Percentiles rank a stretch among this genome's conserved stretches.
phyloP scores from a whole-genome alignment of 768 basidiomycete genomes.

The Solioccasus polychromus region DNA sequence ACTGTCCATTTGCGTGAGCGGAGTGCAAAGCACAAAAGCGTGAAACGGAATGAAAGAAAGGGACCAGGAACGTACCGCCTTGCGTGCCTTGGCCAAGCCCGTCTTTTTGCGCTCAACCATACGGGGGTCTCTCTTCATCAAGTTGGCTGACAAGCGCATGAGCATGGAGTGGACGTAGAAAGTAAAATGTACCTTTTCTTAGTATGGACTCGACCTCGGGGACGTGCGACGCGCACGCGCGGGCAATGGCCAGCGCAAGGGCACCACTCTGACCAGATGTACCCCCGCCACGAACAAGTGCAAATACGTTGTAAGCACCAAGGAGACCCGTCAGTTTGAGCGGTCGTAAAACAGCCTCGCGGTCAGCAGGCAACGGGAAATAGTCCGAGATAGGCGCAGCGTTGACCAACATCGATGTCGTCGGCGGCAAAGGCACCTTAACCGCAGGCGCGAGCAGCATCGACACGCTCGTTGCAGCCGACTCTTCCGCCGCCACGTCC shows the following conservation, averaged over 20 bases:
- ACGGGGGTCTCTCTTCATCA: slow-evolving; percentile 88
- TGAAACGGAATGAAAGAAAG: background rate
- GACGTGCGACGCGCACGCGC: slow-evolving; percentile 69
- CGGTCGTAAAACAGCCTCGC: slow-evolving; percentile 80
- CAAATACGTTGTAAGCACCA: slow-evolving; percentile 79
- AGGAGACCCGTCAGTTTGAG: slow-evolving; percentile 79
- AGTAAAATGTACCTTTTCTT: slow-evolving; percentile 55
- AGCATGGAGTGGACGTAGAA: background rate
- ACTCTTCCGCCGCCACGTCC: background rate
- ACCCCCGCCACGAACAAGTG: slow-evolving; percentile 81
- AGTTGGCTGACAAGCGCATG: slow-evolving; percentile 55
- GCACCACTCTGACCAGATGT: slow-evolving; percentile 93
- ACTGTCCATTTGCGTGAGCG: slow-evolving; percentile 42
- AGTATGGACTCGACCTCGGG: slow-evolving; percentile 64
- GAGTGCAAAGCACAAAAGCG: background rate
- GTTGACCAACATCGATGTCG: slow-evolving; percentile 79
- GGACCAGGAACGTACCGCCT: slow-evolving; percentile 60
- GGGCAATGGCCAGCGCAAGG: slow-evolving; percentile 71
- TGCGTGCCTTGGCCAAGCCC: slow-evolving; percentile 86
- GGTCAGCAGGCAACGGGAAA: slow-evolving; percentile 72
- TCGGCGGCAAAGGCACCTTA: slow-evolving; percentile 37
- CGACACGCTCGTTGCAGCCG: slow-evolving; percentile 8
- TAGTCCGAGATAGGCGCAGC: slow-evolving; percentile 74
- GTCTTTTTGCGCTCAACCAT: slow-evolving; percentile 99
- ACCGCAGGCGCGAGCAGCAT: slow-evolving; percentile 18